Base-by-base conservation (phyloP, 179 eudicot genomes). In the Kewa caespitosa region DNA sequence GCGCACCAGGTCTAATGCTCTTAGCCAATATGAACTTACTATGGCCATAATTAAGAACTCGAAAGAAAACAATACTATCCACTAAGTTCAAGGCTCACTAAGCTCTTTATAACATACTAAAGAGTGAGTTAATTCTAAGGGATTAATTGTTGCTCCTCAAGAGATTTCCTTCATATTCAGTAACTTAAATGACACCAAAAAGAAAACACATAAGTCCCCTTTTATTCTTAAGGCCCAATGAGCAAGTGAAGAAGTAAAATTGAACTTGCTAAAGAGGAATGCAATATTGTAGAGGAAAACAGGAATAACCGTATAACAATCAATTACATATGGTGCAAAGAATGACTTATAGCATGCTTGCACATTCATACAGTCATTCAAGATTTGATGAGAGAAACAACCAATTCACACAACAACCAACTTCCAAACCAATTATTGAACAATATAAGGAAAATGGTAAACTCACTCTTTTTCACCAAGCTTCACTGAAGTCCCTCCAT, bases 401-500 rank as follows among this genome's bases (percentile, higher is more conserved):
- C 57, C n/a, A 50, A 18, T 50, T 50, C 41, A 69, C 18, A 69
- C 14, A 46, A 50, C 42, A 20, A 7, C 6, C 3, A 38, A 23
- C 37, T 2, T n/a, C 65, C 34, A 15, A 38, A 72, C 23, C 2
- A 54, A 65, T 10, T 54, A 6, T 17, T n/a, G 22, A 72, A 22
- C 15, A 25, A 61, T 34, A 32, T 34, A 18, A n/a, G 63, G 31
- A 39, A 33, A 48, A 38, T 34, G 36, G 60, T 11, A 28, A 38
- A 75, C 93, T 54, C 81, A 88, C 97, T 85, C 92, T 81, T 88
- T 91, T 66, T 89, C 93, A 63, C 90, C 97, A 70, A 91, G 93
- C 85, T 89, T 91, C 34, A 91, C 97, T 52, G 86, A 42, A 57
- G 87, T 87, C 32, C 97, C 97, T 50, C 96, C 96, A 79, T 90